Percentiles rank a stretch among this genome's conserved stretches.
Evolutionary conservation across 2,329 filamentous ascomycete genomes (phyloP).

Genomic region (Ilyonectria sp.): DNA sequence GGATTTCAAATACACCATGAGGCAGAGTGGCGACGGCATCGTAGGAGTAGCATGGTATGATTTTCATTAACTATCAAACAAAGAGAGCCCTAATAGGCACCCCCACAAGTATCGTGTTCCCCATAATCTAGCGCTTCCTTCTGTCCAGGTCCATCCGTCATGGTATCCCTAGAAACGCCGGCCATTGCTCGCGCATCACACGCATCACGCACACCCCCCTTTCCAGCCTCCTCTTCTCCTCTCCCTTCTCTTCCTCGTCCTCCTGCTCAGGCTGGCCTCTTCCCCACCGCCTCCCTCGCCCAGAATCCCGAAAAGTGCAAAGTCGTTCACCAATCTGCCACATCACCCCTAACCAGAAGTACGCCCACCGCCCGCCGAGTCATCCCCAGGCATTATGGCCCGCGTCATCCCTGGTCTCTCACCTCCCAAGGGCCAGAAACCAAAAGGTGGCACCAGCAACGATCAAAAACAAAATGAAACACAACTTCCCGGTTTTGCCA

Average conservation of each 20-base stretch:
- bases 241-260: not conserved
- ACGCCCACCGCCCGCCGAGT: slow-evolving; percentile 18
- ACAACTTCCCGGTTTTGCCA: slow-evolving; percentile 38
- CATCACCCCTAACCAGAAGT: slow-evolving; percentile 15
- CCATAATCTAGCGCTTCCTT: slow-evolving; percentile 29
- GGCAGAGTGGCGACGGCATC: not conserved
- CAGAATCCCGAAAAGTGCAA: slow-evolving; percentile 7
- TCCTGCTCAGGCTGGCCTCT: not conserved
- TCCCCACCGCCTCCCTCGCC: slow-evolving; percentile 2
- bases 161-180: slow-evolving; percentile 28
- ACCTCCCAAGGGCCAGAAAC: slow-evolving; percentile 1
- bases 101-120: slow-evolving; percentile 21
- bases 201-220: slow-evolving; percentile 13
- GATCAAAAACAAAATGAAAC: slow-evolving; percentile 41
- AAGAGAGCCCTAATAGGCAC: slow-evolving; percentile 14
- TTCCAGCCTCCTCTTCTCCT: slow-evolving; percentile 10
- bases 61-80: slow-evolving; percentile 25
- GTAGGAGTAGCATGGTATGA: slow-evolving; percentile 6
- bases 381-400: slow-evolving; percentile 2
- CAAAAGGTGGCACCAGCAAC: slow-evolving; percentile 20
- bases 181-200: slow-evolving; percentile 24
- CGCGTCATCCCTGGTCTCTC: slow-evolving; percentile 16
- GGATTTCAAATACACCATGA: not conserved
- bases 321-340: slow-evolving; percentile 21
- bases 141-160: slow-evolving; percentile 19